These are phyloP conservation scores for Boletellus deceptivus DNA, from an alignment of 1,284 basidiomycete genomes.

Conservation along the genomic window DNA sequence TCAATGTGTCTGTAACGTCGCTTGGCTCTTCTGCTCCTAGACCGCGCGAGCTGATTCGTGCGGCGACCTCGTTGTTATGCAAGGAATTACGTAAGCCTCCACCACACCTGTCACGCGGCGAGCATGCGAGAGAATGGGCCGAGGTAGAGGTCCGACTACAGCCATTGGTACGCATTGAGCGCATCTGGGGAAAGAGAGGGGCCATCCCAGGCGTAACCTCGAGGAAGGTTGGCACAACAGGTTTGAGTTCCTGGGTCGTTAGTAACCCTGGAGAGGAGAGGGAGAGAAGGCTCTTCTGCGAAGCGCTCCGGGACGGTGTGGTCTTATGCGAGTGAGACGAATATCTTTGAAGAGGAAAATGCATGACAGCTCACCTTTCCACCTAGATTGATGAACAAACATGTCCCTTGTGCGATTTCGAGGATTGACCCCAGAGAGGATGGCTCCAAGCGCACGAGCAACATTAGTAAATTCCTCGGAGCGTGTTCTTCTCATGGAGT, in stretches of 20 bases:
- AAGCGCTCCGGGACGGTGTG: slow-evolving; percentile 78
- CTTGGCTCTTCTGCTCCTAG: slow-evolving; percentile 48
- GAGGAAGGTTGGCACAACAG: slow-evolving; percentile 39
- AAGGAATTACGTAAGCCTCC: slow-evolving; percentile 62
- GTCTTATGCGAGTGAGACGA: slow-evolving; percentile 79
- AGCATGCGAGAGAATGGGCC: slow-evolving; percentile 58
- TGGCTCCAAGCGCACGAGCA: slow-evolving; percentile 59
- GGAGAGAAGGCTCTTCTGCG: slow-evolving; percentile 68
- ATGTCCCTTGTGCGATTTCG: slow-evolving; percentile 57
- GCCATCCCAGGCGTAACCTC: slow-evolving; percentile 38
- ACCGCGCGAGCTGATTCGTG: slow-evolving; percentile 61
- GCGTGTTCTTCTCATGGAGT: slow-evolving; percentile 66
- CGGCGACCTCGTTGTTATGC: slow-evolving; percentile 59
- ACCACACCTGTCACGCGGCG: slow-evolving; percentile 45
- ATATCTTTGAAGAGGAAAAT: background rate
- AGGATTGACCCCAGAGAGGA: slow-evolving; percentile 69
- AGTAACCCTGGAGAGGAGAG: slow-evolving; percentile 65
- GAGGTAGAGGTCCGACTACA: slow-evolving; percentile 70
- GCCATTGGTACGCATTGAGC: slow-evolving; percentile 61
- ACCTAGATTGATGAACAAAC: slow-evolving; percentile 69
- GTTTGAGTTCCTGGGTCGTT: slow-evolving; percentile 33
- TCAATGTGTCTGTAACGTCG: slow-evolving; percentile 56
- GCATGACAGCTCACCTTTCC: background rate
- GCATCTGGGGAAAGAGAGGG: slow-evolving; percentile 64
- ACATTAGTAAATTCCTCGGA: slow-evolving; percentile 72